Evolutionary conservation across 148 eudicot genomes (phyloP).

Genomic region (Chenopodium berlandieri): DNA sequence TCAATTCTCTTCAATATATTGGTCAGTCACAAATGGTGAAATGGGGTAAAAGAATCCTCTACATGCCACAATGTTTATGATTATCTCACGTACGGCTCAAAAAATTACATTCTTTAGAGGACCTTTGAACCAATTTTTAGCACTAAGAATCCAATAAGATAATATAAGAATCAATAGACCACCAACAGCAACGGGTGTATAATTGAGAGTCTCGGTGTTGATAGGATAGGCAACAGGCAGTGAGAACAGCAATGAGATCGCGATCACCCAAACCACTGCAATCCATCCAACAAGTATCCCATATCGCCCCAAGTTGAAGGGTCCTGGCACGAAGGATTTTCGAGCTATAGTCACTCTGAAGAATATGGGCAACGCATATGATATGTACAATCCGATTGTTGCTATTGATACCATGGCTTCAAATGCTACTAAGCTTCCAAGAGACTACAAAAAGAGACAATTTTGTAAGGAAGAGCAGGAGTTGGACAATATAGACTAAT

Average conservation of each 20-base stretch:
- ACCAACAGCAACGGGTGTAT: slow-evolving; percentile 95
- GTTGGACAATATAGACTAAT: no score
- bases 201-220: slow-evolving; percentile 65
- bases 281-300: slow-evolving; percentile 77
- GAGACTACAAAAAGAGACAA: slow-evolving; percentile 49
- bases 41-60: no score
- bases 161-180: slow-evolving; percentile 58
- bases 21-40: no score
- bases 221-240: slow-evolving; percentile 85
- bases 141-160: slow-evolving; percentile 66
- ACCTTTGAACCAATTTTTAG: slow-evolving; percentile 87
- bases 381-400: slow-evolving; percentile 86
- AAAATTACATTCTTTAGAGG: slow-evolving; percentile 63
- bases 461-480: background rate
- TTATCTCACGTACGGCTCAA: slow-evolving; percentile 17
- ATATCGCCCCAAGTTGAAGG: slow-evolving; percentile 77
- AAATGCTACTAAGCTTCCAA: slow-evolving; percentile 93
- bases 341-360: slow-evolving; percentile 86
- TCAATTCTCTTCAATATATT: no score
- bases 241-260: slow-evolving; percentile 76
- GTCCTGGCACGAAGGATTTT: slow-evolving; percentile 78
- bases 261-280: slow-evolving; percentile 78
- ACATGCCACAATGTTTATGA: background rate
- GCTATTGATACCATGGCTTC: slow-evolving; percentile 96
- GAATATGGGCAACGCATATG: slow-evolving; percentile 85